Evolutionary conservation across 768 basidiomycete species (phyloP).

Genomic region (Psilocybe cyanescens): DNA sequence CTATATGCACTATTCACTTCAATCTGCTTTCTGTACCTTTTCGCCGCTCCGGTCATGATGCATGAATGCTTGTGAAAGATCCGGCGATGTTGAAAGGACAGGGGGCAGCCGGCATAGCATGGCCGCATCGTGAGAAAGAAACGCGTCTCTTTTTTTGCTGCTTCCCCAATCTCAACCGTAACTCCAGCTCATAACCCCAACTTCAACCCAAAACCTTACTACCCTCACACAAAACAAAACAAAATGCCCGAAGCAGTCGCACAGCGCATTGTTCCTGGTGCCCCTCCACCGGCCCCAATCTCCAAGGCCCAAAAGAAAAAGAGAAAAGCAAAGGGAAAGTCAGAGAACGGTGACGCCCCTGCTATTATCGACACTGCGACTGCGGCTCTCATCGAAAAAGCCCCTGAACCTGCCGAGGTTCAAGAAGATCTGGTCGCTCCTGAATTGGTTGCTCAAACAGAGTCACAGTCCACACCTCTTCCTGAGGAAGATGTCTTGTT

Average conservation of each 20-base stretch:
- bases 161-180: slow-evolving; percentile 20
- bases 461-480: slow-evolving; percentile 41
- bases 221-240: slow-evolving; percentile 16
- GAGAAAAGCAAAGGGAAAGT: slow-evolving; percentile 50
- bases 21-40: background rate
- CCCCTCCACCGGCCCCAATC: slow-evolving; percentile 61
- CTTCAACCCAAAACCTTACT: slow-evolving; percentile 11
- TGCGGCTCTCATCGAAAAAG: slow-evolving; percentile 51
- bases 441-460: slow-evolving; percentile 46
- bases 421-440: slow-evolving; percentile 51
- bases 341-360: slow-evolving; percentile 51
- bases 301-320: slow-evolving; percentile 77
- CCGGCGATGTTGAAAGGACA: background rate
- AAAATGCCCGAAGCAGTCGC: slow-evolving; percentile 42
- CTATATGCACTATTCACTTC: too few species aligned
- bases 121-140: slow-evolving; percentile 33
- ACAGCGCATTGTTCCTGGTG: slow-evolving; percentile 75
- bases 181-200: slow-evolving; percentile 23
- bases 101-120: background rate
- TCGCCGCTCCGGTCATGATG: background rate
- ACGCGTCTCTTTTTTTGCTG: slow-evolving; percentile 34
- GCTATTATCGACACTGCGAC: slow-evolving; percentile 46
- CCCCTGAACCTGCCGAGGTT: slow-evolving; percentile 49
- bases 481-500: slow-evolving; percentile 48
- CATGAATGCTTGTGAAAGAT: background rate